Base-by-base conservation (phyloP, 1,284 basidiomycete species). In the Sphagnurus paluster region DNA sequence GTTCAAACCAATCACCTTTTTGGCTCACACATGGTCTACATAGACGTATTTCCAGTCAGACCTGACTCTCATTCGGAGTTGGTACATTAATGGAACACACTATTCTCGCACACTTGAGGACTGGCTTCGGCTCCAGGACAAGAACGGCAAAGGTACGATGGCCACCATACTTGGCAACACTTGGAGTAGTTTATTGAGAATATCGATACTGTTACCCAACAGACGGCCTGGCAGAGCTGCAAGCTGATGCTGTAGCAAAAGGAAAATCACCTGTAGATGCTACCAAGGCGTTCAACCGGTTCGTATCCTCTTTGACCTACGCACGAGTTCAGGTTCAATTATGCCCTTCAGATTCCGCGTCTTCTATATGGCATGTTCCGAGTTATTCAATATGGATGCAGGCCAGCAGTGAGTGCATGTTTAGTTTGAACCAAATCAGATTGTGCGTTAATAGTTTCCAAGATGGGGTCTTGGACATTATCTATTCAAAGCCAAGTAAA, bases 341-440 rank as follows among this genome's bases (percentile, higher is more conserved):
- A 46, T 17, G 25, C 24, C 17, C 16, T 16, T n/a, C 36, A 78
- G 82, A 48, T 87, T 86, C 63, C 68, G 84, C 16, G 81, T 88
- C 25, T 90, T 90, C 63, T 90, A 86, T 59, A 75, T 90, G 60
- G 84, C 86, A 11, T 86, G 84, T 53, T 82, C 84, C 4, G 87
- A 89, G 59, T 73, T 90, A 50, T 91, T 90, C 61, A 81, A 71
- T 5, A 70, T 84, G 62, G 76, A 87, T 55, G 62, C 63, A 4
- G 86, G 87, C 2, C 75, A 90, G 62, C 79, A 83, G 80, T 82
- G 55, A 58, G 79, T 72, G 4, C 16, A 11, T 16, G 29, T 29
- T 33, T 42, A 11, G n/a, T 33, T 35, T 33, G 14, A 6, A 4
- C 20, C n/a, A 26, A n/a, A 25, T 26, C 14, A 23, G 14, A 21